Conservation (phyloP, 2,329 filamentous ascomycete genomes). For the Ophiostoma australiae region DNA sequence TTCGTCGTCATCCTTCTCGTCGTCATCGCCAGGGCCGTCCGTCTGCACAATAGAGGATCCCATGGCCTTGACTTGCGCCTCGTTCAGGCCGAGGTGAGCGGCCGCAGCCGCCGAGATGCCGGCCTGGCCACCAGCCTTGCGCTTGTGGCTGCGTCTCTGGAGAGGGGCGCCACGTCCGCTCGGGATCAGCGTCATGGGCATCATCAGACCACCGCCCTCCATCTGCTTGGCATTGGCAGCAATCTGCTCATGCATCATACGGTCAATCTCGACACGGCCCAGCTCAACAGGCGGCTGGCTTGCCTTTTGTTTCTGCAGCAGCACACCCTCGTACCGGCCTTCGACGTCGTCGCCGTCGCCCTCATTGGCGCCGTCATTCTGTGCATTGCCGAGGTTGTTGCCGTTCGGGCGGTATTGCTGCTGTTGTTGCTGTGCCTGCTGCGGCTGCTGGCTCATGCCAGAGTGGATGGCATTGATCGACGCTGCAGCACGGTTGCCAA, state of each 20-base stretch:
- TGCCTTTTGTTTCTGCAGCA: constrained; percentile 52
- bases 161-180: constrained; percentile 38
- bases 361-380: constrained; percentile 71
- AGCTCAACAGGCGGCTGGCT: constrained; percentile 52
- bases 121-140: not conserved
- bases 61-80: constrained; percentile 53
- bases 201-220: constrained; percentile 71
- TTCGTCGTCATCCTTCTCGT: constrained; percentile 67
- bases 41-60: not conserved
- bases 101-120: not conserved
- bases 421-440: constrained; percentile 27
- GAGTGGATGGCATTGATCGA: constrained; percentile 61
- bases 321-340: constrained; percentile 52
- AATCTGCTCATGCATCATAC: constrained; percentile 63
- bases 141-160: constrained; percentile 27
- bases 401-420: constrained; percentile 25
- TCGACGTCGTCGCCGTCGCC: constrained; percentile 66
- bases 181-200: constrained; percentile 53
- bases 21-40: constrained; percentile 52
- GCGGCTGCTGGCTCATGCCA: constrained; percentile 32
- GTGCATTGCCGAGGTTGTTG: constrained; percentile 38
- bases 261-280: constrained; percentile 61
- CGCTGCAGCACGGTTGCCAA: constrained; percentile 58
- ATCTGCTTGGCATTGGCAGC: constrained; percentile 60
- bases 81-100: constrained; percentile 4